Conservation (phyloP, 2,329 filamentous ascomycete species). For the Alternaria sp. region DNA sequence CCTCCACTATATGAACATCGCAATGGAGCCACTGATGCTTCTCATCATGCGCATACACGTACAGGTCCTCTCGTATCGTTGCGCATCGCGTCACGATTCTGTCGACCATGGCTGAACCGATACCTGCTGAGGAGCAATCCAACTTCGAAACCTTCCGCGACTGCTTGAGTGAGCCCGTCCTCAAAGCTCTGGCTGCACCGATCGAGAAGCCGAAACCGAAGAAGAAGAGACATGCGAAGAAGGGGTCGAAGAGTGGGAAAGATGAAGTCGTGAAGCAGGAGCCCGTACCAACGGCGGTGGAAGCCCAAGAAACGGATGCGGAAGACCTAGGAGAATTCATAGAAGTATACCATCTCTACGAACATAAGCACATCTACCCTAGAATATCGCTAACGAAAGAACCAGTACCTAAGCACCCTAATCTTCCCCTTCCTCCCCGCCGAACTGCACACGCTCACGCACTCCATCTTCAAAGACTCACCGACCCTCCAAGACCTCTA, state of each 20-base stretch:
- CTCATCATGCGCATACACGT: conserved; percentile 1
- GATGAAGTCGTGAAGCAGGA: conserved; percentile 11
- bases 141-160: conserved; percentile 77
- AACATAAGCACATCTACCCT: background rate
- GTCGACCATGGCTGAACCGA: conserved; percentile 36
- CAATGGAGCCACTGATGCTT: conserved; percentile 13
- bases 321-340: conserved; percentile 81
- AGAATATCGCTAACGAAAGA: background rate
- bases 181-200: conserved; percentile 63
- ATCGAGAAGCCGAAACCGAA: conserved; percentile 54
- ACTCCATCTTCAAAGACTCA: conserved; percentile 62
- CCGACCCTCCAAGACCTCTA: conserved; percentile 62
- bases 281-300: conserved; percentile 6
- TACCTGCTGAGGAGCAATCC: conserved; percentile 47
- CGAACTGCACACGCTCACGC: conserved; percentile 66
- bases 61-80: background rate
- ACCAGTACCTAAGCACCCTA: conserved; percentile 71
- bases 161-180: conserved; percentile 72
- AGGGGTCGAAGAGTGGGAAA: conserved; percentile 40
- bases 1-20: conserved; percentile 19
- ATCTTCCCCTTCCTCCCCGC: conserved; percentile 71
- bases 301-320: conserved; percentile 50
- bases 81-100: background rate
- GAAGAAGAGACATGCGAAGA: conserved; percentile 48
- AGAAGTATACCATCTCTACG: conserved; percentile 57